Percentiles rank a stretch among this genome's conserved stretches.
These are phyloP conservation scores for Alternaria alternata DNA, from an alignment of 2,329 filamentous ascomycete species.

Conservation along the genomic window DNA sequence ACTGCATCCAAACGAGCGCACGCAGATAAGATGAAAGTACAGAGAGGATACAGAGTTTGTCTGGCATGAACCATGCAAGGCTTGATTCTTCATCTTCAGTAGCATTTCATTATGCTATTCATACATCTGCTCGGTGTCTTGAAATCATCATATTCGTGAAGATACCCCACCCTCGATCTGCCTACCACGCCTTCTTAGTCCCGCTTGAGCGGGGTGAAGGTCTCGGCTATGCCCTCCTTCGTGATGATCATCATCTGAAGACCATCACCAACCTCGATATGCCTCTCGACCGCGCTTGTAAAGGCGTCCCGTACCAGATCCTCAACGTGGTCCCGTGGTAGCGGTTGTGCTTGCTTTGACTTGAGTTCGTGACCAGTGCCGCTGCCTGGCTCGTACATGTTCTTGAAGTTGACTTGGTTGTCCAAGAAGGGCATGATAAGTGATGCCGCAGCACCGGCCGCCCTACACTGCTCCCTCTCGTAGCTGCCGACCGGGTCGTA, in stretches of 20 bases:
- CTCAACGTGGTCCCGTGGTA: slow-evolving; percentile 78
- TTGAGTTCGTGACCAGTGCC: slow-evolving; percentile 82
- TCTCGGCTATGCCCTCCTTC: slow-evolving; percentile 86
- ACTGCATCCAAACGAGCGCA: neutral
- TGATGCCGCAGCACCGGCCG: slow-evolving; percentile 88
- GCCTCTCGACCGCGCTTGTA: slow-evolving; percentile 95
- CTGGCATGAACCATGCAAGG: slow-evolving; percentile 1
- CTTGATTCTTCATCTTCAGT: slow-evolving; percentile 1
- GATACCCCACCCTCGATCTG: slow-evolving; percentile 35
- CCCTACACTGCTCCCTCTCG: slow-evolving; percentile 94
- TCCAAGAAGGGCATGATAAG: slow-evolving; percentile 99
- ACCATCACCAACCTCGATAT: slow-evolving; percentile 97
- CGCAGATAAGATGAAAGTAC: neutral
- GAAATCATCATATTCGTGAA: slow-evolving; percentile 51
- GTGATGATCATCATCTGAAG: slow-evolving; percentile 96
- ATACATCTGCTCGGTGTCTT: slow-evolving; percentile 28
- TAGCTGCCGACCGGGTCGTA: slow-evolving; percentile 99
- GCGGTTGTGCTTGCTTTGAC: slow-evolving; percentile 72
- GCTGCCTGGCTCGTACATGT: slow-evolving; percentile 90
- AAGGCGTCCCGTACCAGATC: slow-evolving; percentile 95
- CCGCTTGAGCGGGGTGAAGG: slow-evolving; percentile 80
- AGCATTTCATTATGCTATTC: slow-evolving; percentile 27
- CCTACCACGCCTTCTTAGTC: slow-evolving; percentile 32
- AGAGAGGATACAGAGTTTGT: neutral
- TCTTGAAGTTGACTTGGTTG: slow-evolving; percentile 99